Evolutionary conservation across 805 yeast species (phyloP).

Genomic region (Ogataea nakhonphanomensis): DNA sequence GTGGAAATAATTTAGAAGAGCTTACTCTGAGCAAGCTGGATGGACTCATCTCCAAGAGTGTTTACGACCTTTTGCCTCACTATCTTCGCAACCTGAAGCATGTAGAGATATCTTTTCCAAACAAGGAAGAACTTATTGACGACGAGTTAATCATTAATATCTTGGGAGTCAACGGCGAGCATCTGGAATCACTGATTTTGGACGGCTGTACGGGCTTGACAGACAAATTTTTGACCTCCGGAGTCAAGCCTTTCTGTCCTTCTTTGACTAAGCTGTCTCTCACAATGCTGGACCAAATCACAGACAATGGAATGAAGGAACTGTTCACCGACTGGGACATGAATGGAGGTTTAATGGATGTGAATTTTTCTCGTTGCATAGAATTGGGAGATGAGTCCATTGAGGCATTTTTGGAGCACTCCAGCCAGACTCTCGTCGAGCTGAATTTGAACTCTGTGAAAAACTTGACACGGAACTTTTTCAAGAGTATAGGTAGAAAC

Average conservation of each 20-base stretch:
- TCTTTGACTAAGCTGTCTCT: slow-evolving; percentile 58
- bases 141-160: slow-evolving; percentile 66
- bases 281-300: slow-evolving; percentile 55
- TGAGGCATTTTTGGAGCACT: slow-evolving; percentile 57
- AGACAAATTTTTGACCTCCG: slow-evolving; percentile 56
- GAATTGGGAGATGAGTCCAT: slow-evolving; percentile 62
- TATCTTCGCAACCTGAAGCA: slow-evolving; percentile 50
- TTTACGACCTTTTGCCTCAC: slow-evolving; percentile 64
- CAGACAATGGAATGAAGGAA: slow-evolving; percentile 61
- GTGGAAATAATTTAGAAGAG: slow-evolving; percentile 53
- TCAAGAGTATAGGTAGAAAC: slow-evolving; percentile 44
- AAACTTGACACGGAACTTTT: slow-evolving; percentile 47
- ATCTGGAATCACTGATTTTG: slow-evolving; percentile 53
- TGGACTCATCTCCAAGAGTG: slow-evolving; percentile 56
- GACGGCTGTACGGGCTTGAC: slow-evolving; percentile 76
- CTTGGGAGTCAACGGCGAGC: slow-evolving; percentile 58
- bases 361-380: slow-evolving; percentile 64
- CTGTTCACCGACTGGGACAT: slow-evolving; percentile 57
- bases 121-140: slow-evolving; percentile 57
- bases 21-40: slow-evolving; percentile 69
- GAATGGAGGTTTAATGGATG: slow-evolving; percentile 56
- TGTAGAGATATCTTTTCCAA: slow-evolving; percentile 68
- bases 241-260: slow-evolving; percentile 55
- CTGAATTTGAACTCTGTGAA: slow-evolving; percentile 73
- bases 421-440: slow-evolving; percentile 61